Base-by-base conservation (phyloP, 352 stramenopile genomes). In the Nothophytophthora sp. region DNA sequence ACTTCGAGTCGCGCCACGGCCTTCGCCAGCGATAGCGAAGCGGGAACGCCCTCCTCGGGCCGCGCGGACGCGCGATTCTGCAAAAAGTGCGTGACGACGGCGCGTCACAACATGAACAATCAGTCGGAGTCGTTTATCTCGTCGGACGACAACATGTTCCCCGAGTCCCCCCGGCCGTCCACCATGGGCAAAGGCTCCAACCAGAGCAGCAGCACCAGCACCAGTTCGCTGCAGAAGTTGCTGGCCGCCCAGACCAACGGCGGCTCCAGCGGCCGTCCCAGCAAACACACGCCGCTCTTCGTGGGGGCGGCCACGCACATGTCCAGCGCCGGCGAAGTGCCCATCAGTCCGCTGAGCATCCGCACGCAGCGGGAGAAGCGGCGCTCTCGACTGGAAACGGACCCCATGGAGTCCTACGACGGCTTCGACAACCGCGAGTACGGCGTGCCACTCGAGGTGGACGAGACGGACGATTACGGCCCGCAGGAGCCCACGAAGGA, bases 391-490 rank as follows among this genome's bases (percentile, higher is more conserved):
- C 55, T 87, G 30, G 73, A 86, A 55, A 86, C 78, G 3, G 78
- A 89, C 46, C 78, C 75, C 23, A 82, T 77, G 68, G 78, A 89
- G 56, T 62, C 67, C 24, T 84, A 82, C 48, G 78, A 89, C 49
- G 69, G 61, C 41, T 86, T 85, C 38, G 71, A 79, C 33, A 76
- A 72, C n/a, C 32, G 58, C 43, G 46, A 61, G 48, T 70, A 76
- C 49, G 57, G 51, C 29, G 67, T 82, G 16, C 61, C 59, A 4
- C 56, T 76, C 36, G 63, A 78, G 39, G 65, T 27, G 24, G 63
- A 69, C 50, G 73, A 78, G 39, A 67, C 30, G 24, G 63, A 69
- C 50, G 73, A 63, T 27, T 74, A 74, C 43, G 65, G 61, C 5
- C 43, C 50, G 5, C 36, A 59, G 7, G 42, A 63, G 22, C 40